Base-by-base conservation (phyloP, 495 filamentous ascomycete genomes). In the Delitschia confertaspora region DNA sequence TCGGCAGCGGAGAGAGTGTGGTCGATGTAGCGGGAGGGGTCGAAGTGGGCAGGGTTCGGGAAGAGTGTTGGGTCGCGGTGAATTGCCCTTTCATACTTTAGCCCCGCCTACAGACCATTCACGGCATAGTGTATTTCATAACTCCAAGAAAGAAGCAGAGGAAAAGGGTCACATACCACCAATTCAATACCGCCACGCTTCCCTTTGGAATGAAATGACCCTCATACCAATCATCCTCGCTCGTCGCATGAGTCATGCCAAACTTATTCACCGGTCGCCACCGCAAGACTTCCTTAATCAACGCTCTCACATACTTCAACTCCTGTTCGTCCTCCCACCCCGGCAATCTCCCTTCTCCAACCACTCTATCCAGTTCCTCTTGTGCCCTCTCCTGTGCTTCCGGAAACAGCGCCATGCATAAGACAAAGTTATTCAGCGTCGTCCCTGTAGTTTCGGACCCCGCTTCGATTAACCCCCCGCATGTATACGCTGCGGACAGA, bases 401-500 rank as follows among this genome's bases (percentile, higher is more conserved):
- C 5, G 51, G 55, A 18, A 54, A 47, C 3, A 55, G 21, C 7
- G 42, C 11, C 56, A 59, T 59, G 24, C 47, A 45, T 20, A 57
- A 23, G 25, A 63, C 30, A 33, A 60, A 60, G 31, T 42, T 52
- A 27, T 59, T 54, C 34, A 62, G 47, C 5, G 51, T 56, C 11
- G 48, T 47, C n/a, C 32, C 42, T 2, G 58, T 64, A 5, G 61
- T 61, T 21, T 63, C 60, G 2, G 48, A 44, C 3, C 60, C 61
- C 10, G 57, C 61, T 27, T 57, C 60, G n/a, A 64, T 50, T 26
- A 64, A 30, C 5, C 57, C 56, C 19, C 59, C 53, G 23, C 49
- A 49, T 3, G 55, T 49, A 35, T 60, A 52, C 13, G 54, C 56
- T 3, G 57, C 55, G 8, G 38, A 36, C 9, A 51, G 39, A 16